These are phyloP conservation scores for Entomortierella parvispora DNA, from an alignment of 192 early-diverging fungal genomes.

Conservation along the genomic window DNA sequence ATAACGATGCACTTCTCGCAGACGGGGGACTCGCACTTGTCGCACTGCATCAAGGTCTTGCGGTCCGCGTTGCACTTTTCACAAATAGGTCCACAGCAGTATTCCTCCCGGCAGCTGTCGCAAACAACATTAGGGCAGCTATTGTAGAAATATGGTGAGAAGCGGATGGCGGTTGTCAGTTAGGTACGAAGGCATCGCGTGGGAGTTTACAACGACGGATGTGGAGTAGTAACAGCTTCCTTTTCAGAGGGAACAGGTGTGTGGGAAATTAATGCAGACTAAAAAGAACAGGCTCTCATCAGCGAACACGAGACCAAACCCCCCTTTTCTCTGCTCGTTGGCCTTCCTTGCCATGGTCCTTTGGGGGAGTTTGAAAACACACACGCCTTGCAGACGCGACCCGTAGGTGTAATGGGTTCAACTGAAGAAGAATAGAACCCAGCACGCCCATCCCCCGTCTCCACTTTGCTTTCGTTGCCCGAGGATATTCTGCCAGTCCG, in stretches of 20 bases:
- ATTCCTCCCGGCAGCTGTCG: slow-evolving; percentile 51
- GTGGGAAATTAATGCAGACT: slow-evolving; percentile 6
- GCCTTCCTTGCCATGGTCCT: no score
- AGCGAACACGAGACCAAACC: slow-evolving; percentile 12
- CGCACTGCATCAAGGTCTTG: slow-evolving; percentile 47
- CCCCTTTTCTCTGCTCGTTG: no score
- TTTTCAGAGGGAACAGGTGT: not conserved
- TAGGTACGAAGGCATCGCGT: not conserved
- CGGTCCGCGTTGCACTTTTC: slow-evolving; percentile 34
- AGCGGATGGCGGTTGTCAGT: not conserved
- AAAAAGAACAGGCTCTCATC: not conserved
- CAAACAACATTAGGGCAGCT: slow-evolving; percentile 50
- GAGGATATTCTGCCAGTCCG: no score
- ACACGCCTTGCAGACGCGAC: no score
- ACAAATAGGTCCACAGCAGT: slow-evolving; percentile 51
- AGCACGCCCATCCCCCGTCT: no score
- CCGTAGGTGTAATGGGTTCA: no score
- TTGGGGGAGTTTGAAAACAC: no score
- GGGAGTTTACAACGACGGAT: not conserved
- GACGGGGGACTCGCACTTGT: slow-evolving; percentile 41
- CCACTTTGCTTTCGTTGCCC: no score
- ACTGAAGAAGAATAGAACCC: no score
- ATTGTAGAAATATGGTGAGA: not conserved
- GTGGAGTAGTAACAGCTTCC: not conserved
- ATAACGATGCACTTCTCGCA: slow-evolving; percentile 51